Evolutionary conservation across 106 monocot genomes (phyloP).

Genomic region (Apostasia shenzhenica): DNA sequence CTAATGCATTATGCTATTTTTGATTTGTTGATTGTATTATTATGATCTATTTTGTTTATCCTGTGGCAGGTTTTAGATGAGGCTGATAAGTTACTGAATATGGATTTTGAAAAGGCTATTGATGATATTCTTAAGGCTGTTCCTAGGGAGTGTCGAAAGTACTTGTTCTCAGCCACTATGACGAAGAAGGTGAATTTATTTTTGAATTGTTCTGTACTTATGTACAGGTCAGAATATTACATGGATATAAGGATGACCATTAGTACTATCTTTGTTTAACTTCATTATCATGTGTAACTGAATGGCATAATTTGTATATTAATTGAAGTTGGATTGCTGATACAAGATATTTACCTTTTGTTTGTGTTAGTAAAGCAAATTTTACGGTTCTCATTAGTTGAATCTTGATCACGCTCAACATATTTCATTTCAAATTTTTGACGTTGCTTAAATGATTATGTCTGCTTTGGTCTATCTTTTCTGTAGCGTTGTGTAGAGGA

Average conservation of each 20-base stretch:
- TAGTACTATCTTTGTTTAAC: background rate
- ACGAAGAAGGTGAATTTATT: constrained; percentile 68
- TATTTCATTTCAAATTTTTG: no score
- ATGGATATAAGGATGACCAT: no score
- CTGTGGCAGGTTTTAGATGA: constrained; percentile 78
- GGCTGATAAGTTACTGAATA: constrained; percentile 86
- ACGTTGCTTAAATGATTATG: no score
- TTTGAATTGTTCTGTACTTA: no score
- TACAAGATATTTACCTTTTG: background rate
- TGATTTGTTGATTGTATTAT: no score
- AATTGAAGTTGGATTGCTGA: background rate
- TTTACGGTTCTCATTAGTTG: no score
- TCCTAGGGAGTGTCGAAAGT: constrained; percentile 80
- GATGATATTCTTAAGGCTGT: constrained; percentile 85
- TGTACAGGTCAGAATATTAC: no score
- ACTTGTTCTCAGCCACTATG: constrained; percentile 96
- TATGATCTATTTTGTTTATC: background rate
- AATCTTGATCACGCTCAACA: no score
- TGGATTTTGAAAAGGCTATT: constrained; percentile 90
- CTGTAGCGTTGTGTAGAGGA: no score
- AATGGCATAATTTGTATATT: background rate
- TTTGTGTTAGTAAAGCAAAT: no score
- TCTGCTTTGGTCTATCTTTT: no score
- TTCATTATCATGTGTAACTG: background rate
- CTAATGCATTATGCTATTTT: no score